Conservation (phyloP, 768 basidiomycete species). For the Tylopilus subfusipes region DNA sequence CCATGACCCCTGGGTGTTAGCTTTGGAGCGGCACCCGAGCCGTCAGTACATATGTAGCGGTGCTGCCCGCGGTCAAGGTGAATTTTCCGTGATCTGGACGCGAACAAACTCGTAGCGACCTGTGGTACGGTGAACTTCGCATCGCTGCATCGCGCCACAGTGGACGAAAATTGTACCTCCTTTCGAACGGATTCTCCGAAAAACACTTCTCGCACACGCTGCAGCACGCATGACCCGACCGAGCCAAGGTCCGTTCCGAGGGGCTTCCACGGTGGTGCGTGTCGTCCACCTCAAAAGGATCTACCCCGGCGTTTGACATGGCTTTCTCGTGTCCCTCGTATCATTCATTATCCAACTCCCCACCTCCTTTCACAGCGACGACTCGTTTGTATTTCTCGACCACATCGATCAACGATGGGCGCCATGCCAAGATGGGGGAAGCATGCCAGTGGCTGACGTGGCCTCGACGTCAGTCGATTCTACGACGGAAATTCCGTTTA, state of each 20-base stretch:
- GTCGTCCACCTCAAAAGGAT: neutral
- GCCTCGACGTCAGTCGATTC: neutral
- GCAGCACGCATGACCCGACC: neutral
- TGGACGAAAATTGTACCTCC: neutral
- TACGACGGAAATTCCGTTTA: neutral
- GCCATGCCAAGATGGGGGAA: neutral
- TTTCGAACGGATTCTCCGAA: constrained; percentile 1
- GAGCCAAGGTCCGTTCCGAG: constrained; percentile 1
- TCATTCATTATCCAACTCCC: neutral
- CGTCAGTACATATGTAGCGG: neutral
- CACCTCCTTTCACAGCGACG: neutral
- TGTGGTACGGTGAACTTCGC: neutral
- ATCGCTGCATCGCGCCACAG: neutral
- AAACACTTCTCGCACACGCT: neutral
- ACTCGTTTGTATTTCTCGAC: neutral
- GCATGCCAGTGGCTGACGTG: neutral
- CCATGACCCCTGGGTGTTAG: neutral
- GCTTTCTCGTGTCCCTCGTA: neutral
- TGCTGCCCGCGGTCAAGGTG: neutral
- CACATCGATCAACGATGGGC: neutral
- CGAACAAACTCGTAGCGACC: neutral
- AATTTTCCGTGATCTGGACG: neutral
- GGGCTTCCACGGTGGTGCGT: neutral
- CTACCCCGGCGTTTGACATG: neutral
- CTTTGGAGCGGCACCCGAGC: neutral